phyloP scores from a whole-genome alignment of 2,329 filamentous ascomycete genomes.

The Colletotrichum somersetense region DNA sequence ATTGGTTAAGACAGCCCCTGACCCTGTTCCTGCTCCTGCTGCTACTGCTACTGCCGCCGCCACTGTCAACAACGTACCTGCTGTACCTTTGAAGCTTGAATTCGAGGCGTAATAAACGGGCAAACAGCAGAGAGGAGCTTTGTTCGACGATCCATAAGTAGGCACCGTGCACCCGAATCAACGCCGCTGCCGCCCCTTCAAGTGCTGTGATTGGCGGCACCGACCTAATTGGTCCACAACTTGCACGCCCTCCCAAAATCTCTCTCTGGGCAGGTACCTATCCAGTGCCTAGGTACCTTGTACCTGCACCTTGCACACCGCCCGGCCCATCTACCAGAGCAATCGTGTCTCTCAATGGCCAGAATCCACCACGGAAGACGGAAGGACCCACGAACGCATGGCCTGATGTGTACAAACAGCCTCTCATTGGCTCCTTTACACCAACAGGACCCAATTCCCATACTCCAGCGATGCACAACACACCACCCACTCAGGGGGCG shows the following conservation, averaged over 20 bases:
- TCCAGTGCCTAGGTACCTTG: too few species aligned
- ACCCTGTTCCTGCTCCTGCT: slow-evolving; percentile 9
- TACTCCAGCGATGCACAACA: slow-evolving; percentile 15
- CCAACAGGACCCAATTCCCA: background rate
- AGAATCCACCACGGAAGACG: slow-evolving; percentile 30
- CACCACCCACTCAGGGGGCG: slow-evolving; percentile 15
- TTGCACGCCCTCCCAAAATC: slow-evolving; percentile 18
- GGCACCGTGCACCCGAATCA: slow-evolving; percentile 20
- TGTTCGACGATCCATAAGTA: slow-evolving; percentile 23
- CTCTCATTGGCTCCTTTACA: slow-evolving; percentile 25
- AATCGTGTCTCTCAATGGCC: slow-evolving; percentile 14
- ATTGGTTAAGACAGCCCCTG: background rate
- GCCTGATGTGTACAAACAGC: slow-evolving; percentile 28
- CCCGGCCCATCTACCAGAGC: slow-evolving; percentile 30
- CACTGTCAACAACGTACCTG: slow-evolving; percentile 26
- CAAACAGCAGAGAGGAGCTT: slow-evolving; percentile 29
- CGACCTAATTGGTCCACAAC: background rate
- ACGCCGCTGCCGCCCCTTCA: background rate
- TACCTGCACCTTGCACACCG: slow-evolving; percentile 25
- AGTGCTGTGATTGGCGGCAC: slow-evolving; percentile 23
- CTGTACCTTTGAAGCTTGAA: slow-evolving; percentile 14
- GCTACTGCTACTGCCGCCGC: slow-evolving; percentile 26
- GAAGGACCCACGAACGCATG: slow-evolving; percentile 35
- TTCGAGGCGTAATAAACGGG: background rate
- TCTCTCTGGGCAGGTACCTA: background rate